phyloP scores from a whole-genome alignment of 2,329 filamentous ascomycete genomes.

The Orbilia oligospora region DNA sequence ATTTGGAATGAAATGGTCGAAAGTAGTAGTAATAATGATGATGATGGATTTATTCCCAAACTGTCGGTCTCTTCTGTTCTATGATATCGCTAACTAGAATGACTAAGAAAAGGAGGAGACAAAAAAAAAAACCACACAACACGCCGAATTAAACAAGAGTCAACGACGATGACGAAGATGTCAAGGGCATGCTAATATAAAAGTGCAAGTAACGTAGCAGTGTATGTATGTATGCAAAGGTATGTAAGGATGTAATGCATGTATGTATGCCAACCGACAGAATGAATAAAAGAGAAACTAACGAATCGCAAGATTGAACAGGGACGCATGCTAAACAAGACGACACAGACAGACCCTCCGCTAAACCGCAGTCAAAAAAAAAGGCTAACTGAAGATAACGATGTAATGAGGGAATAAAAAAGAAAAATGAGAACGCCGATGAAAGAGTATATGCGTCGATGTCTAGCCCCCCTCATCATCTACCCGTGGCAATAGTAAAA shows the following conservation, averaged over 20 bases:
- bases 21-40: background rate
- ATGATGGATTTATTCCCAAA: background rate
- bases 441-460: background rate
- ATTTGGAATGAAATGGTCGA: too few relatives aligned
- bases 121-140: slow-evolving; percentile 30
- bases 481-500: slow-evolving; percentile 21
- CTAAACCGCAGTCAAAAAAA: slow-evolving; percentile 11
- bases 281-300: background rate
- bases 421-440: slow-evolving; percentile 5
- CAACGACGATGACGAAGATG: background rate
- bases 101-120: background rate
- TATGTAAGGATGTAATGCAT: slow-evolving; percentile 15
- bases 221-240: slow-evolving; percentile 15
- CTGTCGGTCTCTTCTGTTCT: background rate
- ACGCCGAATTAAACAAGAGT: slow-evolving; percentile 7
- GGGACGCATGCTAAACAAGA: slow-evolving; percentile 17
- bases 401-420: slow-evolving; percentile 16
- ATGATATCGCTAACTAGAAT: background rate
- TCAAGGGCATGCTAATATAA: background rate
- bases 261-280: slow-evolving; percentile 14
- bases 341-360: slow-evolving; percentile 8
- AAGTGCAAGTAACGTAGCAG: slow-evolving; percentile 17
- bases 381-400: background rate
- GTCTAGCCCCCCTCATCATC: slow-evolving; percentile 12
- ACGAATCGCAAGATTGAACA: slow-evolving; percentile 10